Percentiles rank a stretch among this genome's conserved stretches.
Evolutionary conservation across 495 filamentous ascomycete species (phyloP).

Genomic region (Chaetomium cochliodes): DNA sequence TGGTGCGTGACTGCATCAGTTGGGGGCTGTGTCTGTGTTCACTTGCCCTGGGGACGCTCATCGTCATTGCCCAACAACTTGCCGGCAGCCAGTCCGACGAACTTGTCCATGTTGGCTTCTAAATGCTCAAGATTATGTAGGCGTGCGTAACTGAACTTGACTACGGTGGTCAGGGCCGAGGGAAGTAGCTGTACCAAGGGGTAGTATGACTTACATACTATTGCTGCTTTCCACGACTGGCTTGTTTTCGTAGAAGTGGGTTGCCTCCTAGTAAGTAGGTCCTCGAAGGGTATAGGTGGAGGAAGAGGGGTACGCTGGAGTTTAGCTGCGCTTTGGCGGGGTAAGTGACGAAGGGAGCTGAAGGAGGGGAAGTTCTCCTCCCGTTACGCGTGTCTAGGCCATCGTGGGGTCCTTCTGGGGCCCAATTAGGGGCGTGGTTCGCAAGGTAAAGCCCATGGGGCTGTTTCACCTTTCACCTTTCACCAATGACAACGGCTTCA

Average conservation of each 20-base stretch:
- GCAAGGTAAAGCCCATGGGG: not conserved
- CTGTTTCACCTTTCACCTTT: not conserved
- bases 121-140: not conserved
- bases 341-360: slow-evolving; percentile 13
- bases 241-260: not conserved
- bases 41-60: slow-evolving; percentile 13
- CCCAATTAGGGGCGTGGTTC: not conserved
- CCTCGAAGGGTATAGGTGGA: not conserved
- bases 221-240: not conserved
- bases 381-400: not conserved
- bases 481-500: not conserved
- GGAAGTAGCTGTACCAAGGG: too few relatives aligned
- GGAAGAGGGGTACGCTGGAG: not conserved
- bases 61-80: slow-evolving; percentile 21
- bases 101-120: slow-evolving; percentile 20
- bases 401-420: not conserved
- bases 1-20: too few relatives aligned
- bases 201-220: not conserved
- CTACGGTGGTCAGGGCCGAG: not conserved
- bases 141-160: not conserved
- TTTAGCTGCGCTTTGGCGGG: slow-evolving; percentile 2
- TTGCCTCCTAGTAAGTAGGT: not conserved
- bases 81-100: slow-evolving; percentile 21
- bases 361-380: not conserved
- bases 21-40: too few relatives aligned